Evolutionary conservation across 768 basidiomycete genomes (phyloP), one percentile per base, ranked within the genome.

Genomic region (Cystobasidiopsis lactophilus): DNA sequence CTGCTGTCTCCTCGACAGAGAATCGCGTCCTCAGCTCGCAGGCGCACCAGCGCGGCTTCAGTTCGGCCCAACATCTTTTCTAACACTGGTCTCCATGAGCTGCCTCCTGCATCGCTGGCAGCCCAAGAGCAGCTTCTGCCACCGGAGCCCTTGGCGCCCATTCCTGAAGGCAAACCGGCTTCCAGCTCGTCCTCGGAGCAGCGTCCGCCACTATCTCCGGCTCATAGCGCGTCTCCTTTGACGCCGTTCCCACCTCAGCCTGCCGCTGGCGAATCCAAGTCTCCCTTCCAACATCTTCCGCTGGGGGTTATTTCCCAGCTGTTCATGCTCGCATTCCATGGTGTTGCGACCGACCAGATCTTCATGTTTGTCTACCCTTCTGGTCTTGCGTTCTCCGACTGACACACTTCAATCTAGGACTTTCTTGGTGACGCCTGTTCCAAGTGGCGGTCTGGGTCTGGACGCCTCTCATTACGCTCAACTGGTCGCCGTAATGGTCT

Each of bases 261-360:
- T 66, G 16, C 62, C 68, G n/a, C n/a, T n/a, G 13, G 57, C 64
- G 10, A 77, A 75, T 60, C 70, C 74, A 19, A 77, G 2, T 79
- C 80, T 13, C 65, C 84, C 57, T 67, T 75, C 57, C 78, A 77
- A 21, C 77, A 80, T 61, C 69, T 96, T 27, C 91, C 91, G 4
- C 62, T 85, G 31, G 64, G 80, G 58, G 77, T 95, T 61, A 93
- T 96, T 59, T 62, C 83, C 18, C 89, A 93, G 68, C 93, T 93
- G 66, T 83, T 83, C 19, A 68, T 86, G 56, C 70, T 95, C 57
- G 88, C 88, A 3, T 66, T 95, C 47, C 88, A 93, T 63, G 77
- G 77, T 31, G 65, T 64, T 9, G 52, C 56, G 0, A 58, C 53
- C 50, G 63, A 64, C 30, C 62, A 63, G 50, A 40, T 63, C 31